Base-by-base conservation (phyloP, 2,329 filamentous ascomycete genomes). In the Colletotrichum camelliae region DNA sequence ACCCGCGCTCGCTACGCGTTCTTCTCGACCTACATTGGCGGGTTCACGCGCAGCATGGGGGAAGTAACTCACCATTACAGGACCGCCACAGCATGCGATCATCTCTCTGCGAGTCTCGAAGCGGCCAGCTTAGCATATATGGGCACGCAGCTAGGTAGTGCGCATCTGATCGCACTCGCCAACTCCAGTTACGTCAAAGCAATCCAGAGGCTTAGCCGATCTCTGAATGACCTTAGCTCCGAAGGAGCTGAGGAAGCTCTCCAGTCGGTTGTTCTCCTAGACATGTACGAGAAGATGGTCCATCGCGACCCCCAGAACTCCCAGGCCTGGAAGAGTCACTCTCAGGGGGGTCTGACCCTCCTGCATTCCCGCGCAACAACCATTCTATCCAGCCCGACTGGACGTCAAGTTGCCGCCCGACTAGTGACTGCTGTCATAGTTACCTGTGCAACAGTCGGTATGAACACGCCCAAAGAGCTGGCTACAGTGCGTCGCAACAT, bases 201-300 rank as follows among this genome's bases (percentile, higher is more conserved):
- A 4, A 60, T 70, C 12, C 66, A 52, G 7, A 31, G 72, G n/a
- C 67, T 74, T 1, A 43, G 35, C 15, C 57, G n/a, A 16, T 15
- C 16, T 12, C 24, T 74, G 31, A 7, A 24, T 4, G 15, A 18
- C 2, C n/a, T 74, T 7, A 16, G 27, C n/a, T 48, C 70, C 3
- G 78, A 80, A 10, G 24, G n/a, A 16, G 52, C 62, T 3, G 70
- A 72, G 18, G 78, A 75, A 18, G 77, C 75, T 5, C 67, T 81
- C 1, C 80, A 81, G 57, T 77, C 80, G 3, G 70, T 81, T 3
- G 65, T 81, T 7, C 77, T 81, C 12, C 79, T 81, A 8, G 80
- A 81, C 48, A 77, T 80, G 39, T 81, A 79, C 58, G 80, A 81
- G 75, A 81, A 81, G 72, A 79, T 81, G 57, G 77, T 77, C 31